Base-by-base conservation (phyloP, 1,284 basidiomycete genomes). In the Apiotrichum porosum region DNA sequence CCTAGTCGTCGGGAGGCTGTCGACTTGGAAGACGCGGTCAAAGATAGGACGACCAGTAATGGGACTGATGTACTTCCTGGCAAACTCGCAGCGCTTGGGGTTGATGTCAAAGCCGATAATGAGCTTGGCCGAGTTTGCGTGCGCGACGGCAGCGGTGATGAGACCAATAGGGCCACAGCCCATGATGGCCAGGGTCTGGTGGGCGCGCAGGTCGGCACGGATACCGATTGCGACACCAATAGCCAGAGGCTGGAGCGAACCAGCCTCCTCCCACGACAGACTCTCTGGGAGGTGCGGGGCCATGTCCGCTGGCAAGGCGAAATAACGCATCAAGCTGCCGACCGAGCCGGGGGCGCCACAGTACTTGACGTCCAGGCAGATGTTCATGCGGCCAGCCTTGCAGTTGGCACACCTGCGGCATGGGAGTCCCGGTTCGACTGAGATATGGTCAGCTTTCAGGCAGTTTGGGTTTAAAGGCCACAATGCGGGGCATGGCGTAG, bases 211-310 rank as follows among this genome's bases (percentile, higher is more conserved):
- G 37, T 69, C 64, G 12, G 60, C 65, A 19, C 69, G 48, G 43
- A 66, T 69, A 13, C 64, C 66, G 24, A 71, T 63, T 44, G 68
- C 64, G 10, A 71, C 62, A 17, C 69, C 69, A 28, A 71, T 61
- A 10, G 91, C 83, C 28, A 97, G 80, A 13, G 94, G 94, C 73
- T 97, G 94, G 75, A 97, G 90, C 81, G 76, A 66, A 3, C 69
- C 72, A 4, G 71, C 76, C 37, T 76, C 76, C 42, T 78, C 76
- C 60, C 76, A 65, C 14, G 67, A 60, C 52, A 77, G 58, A 48
- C 59, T 56, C 42, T 76, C 73, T 6, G 72, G 72, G 30, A 75
- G 59, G 36, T 71, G 62, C 17, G 66, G 66, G 10, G 69, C 69
- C 69, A 71, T 71, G 47, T 71, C 69, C 15, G 68, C 62, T 3